Percentiles rank a stretch among this genome's conserved stretches.
Conservation (phyloP, 179 eudicot species). For the Spergularia azorica region DNA sequence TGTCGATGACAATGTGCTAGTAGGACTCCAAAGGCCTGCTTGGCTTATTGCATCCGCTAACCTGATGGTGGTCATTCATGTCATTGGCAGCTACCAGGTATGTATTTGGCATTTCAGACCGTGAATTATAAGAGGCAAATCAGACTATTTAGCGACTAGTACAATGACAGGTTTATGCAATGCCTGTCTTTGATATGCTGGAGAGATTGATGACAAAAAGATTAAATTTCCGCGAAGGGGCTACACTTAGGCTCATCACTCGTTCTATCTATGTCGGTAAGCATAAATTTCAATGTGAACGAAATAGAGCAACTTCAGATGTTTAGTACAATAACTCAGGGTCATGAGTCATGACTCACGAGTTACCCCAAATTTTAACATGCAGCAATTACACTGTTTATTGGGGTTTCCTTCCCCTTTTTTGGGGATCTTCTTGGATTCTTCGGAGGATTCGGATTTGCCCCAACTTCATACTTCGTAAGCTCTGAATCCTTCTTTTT, state of each 20-base stretch:
- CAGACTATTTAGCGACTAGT: background rate
- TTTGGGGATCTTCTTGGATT: constrained; percentile 76
- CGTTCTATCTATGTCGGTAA: constrained; percentile 83
- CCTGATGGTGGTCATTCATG: constrained; percentile 93
- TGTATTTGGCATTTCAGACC: background rate
- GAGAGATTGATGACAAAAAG: constrained; percentile 51
- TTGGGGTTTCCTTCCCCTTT: constrained; percentile 94
- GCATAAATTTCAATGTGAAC: background rate
- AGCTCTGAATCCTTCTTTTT: background rate
- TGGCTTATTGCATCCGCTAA: constrained; percentile 98
- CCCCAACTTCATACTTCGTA: constrained; percentile 80
- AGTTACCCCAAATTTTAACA: too few relatives aligned
- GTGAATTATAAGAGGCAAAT: background rate
- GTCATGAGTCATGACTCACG: too few relatives aligned
- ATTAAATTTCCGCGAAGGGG: constrained; percentile 53
- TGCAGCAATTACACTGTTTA: constrained; percentile 75
- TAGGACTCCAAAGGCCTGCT: constrained; percentile 64
- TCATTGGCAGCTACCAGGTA: constrained; percentile 95
- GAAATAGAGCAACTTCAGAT: background rate
- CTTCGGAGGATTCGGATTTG: constrained; percentile 43
- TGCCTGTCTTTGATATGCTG: constrained; percentile 79
- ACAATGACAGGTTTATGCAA: constrained; percentile 68
- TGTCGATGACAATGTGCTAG: constrained; percentile 77
- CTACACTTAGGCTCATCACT: constrained; percentile 53
- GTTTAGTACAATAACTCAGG: background rate